A percentile compares a stretch with the other conserved stretches of the same genome.
phyloP scores from a whole-genome alignment of 352 stramenopile species.

The Phytophthora melonis region DNA sequence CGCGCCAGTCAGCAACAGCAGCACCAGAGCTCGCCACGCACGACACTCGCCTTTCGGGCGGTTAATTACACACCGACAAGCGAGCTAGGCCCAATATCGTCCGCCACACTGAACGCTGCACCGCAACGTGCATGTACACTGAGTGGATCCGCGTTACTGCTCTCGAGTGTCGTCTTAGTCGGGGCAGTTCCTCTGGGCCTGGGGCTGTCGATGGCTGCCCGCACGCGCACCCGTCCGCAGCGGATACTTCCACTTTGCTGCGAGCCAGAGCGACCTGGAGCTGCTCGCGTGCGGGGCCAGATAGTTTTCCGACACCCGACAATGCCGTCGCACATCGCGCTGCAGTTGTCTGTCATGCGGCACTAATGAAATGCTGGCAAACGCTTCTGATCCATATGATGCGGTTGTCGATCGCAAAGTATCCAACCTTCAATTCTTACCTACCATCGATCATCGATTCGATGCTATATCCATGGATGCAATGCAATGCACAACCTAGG shows the following conservation, averaged over 20 bases:
- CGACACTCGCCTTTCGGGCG: constrained; percentile 16
- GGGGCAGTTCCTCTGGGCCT: neutral
- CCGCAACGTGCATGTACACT: constrained; percentile 8
- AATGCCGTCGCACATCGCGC: constrained; percentile 3
- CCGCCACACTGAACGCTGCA: constrained; percentile 10
- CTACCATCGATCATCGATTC: neutral
- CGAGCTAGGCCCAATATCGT: constrained; percentile 8
- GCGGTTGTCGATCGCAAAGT: constrained; percentile 27
- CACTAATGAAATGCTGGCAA: constrained; percentile 32
- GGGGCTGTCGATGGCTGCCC: neutral
- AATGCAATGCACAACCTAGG: neutral
- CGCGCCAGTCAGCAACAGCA: neutral
- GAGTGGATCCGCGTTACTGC: constrained; percentile 4
- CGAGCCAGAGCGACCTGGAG: constrained; percentile 5
- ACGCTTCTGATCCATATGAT: constrained; percentile 15
- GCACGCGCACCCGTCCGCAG: neutral
- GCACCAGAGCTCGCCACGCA: neutral
- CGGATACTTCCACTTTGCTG: constrained; percentile 12
- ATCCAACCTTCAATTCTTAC: constrained; percentile 23
- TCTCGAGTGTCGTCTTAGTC: constrained; percentile 12
- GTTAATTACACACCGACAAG: constrained; percentile 32
- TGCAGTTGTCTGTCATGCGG: neutral
- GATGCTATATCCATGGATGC: neutral
- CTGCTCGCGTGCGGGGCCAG: constrained; percentile 5
- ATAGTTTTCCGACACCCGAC: constrained; percentile 19